Evolutionary conservation across 2,329 filamentous ascomycete genomes (phyloP), one percentile per base, ranked within the genome.

Genomic region (Lecanoromycetidae sp.): DNA sequence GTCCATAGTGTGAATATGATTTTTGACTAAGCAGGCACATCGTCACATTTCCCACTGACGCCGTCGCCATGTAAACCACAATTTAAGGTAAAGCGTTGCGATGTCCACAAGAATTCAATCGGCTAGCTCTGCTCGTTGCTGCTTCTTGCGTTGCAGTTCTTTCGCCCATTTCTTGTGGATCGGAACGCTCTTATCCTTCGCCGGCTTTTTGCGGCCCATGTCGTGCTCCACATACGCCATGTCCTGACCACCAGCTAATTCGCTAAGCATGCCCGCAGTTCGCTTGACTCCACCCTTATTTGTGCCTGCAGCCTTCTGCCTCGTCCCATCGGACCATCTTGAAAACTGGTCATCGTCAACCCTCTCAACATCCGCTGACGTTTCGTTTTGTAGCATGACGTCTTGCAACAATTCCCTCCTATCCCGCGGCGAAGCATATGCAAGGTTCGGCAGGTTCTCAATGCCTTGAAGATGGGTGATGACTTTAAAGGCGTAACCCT

Each of bases 401-500:
- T 93, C 85, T 56, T 88, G 82, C 1, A 98, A 74, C 22, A 96
- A 74, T 62, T 94, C 87, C 38, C 87, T 81, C 4, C 87, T 80
- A 58, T 94, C 87, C 5, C 77, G 71, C 0, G 87, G 76, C 1
- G 85, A 85, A 2, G 77, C 77, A 61, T 93, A 96, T 2, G 82
- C 83, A 1, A 98, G 74, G 0, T 80, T 80, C 0, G 83, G 80
- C 44, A 90, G 82, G 50, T 85, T 77, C 51, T 95, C 86, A 54
- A 98, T 87, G 42, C 90, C 91, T 58, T 88, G 82, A 6, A 98
- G 74, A 59, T 94, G 87, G 0, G 91, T 98, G 62, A 98, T 98
- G 52, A 96, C 90, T 63, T 96, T 96, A 75, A 98, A 98, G 0
- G 91, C 90, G 62, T 98, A 98, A 8, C 91, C 91, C 65, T 98